Conservation (phyloP, 2,329 filamentous ascomycete species). For the Neofusicoccum ribis region DNA sequence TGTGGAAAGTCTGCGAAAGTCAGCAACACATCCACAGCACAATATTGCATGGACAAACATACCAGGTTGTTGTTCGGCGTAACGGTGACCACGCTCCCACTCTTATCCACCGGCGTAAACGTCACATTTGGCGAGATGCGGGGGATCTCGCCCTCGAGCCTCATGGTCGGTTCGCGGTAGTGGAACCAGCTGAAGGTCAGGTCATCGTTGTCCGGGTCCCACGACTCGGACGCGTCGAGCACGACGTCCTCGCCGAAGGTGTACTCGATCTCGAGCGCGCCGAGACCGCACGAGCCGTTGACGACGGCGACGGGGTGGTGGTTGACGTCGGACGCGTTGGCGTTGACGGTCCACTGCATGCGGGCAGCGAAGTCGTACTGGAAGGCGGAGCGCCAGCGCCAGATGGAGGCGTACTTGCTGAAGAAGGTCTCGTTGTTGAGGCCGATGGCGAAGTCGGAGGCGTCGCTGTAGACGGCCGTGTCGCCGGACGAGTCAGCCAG, state of each 20-base stretch:
- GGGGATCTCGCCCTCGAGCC: constrained; percentile 7
- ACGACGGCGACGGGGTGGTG: constrained; percentile 26
- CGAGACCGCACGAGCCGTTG: constrained; percentile 22
- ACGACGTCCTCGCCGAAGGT: constrained; percentile 19
- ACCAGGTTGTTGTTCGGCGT: constrained; percentile 19
- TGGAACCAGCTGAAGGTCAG: constrained; percentile 25
- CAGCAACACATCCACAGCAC: neutral
- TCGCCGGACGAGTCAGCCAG: constrained; percentile 24
- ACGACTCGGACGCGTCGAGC: constrained; percentile 23
- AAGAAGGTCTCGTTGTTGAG: constrained; percentile 32
- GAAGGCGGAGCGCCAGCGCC: constrained; percentile 45
- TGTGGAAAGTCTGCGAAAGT: constrained; percentile 21
- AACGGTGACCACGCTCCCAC: constrained; percentile 7
- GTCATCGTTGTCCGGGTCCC: constrained; percentile 24
- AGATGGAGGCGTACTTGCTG: constrained; percentile 38
- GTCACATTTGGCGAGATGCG: constrained; percentile 14
- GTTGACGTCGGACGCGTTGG: constrained; percentile 13
- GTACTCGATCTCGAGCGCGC: constrained; percentile 16
- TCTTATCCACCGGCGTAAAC: neutral
- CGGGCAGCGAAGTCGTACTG: constrained; percentile 47
- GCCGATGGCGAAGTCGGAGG: constrained; percentile 38
- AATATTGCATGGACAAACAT: neutral
- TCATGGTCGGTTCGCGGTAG: constrained; percentile 20
- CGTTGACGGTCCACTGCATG: constrained; percentile 40
- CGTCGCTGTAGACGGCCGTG: constrained; percentile 33